phyloP scores from a whole-genome alignment of 2,329 filamentous ascomycete species.

The Grosmannia serpens region DNA sequence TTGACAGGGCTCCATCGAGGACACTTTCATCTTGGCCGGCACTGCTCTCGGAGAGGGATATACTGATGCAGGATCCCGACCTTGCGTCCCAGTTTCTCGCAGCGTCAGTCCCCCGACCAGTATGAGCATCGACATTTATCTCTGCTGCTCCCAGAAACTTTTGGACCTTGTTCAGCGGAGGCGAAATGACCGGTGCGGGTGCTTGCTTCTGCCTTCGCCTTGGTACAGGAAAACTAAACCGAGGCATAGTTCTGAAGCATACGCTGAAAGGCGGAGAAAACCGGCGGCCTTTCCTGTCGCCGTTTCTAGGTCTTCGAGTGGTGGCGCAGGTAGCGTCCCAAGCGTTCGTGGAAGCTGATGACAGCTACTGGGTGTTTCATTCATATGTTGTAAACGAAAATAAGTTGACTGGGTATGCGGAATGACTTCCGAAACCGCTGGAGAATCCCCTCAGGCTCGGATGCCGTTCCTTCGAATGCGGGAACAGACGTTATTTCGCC shows the following conservation, averaged over 20 bases:
- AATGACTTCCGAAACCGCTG: no score
- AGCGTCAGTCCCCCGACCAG: background rate
- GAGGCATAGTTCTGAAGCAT: constrained; percentile 16
- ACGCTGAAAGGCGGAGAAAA: background rate
- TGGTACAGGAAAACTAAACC: constrained; percentile 37
- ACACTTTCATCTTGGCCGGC: constrained; percentile 19
- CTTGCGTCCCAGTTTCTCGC: constrained; percentile 28
- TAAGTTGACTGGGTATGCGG: no score
- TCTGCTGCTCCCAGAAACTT: constrained; percentile 36
- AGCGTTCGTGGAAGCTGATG: background rate
- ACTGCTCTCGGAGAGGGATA: constrained; percentile 29
- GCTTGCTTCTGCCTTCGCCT: constrained; percentile 32
- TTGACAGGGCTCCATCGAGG: constrained; percentile 12
- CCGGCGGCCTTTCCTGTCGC: background rate
- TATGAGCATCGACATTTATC: constrained; percentile 26
- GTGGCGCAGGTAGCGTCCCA: background rate
- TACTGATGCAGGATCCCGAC: constrained; percentile 30
- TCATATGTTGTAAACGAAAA: background rate
- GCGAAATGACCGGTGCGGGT: constrained; percentile 18
- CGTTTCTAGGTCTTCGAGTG: background rate
- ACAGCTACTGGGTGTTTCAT: background rate
- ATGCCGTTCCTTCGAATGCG: background rate
- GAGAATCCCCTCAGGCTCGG: no score
- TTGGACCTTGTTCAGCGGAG: constrained; percentile 38
- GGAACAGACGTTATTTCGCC: background rate